Conservation (phyloP, 2,329 filamentous ascomycete species). For the Diaporthe aspalathi region DNA sequence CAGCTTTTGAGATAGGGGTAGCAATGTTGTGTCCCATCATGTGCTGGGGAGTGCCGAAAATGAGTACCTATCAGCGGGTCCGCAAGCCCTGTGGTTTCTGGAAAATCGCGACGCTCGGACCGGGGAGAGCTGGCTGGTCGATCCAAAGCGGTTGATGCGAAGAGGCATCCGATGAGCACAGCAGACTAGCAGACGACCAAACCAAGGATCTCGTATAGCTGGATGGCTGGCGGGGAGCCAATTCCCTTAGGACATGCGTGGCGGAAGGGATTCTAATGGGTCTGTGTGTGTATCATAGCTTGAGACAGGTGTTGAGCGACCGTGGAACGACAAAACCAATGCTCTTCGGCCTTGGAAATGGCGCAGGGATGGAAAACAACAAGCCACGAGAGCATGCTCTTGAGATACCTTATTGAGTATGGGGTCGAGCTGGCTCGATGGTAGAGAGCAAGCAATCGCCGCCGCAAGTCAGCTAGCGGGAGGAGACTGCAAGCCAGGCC, state of each 20-base stretch:
- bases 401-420: neutral
- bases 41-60: neutral
- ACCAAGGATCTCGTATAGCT: neutral
- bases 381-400: neutral
- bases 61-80: neutral
- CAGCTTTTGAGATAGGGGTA: neutral
- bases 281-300: neutral
- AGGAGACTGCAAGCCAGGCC: neutral
- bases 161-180: neutral
- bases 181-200: neutral
- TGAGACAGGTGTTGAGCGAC: neutral
- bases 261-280: neutral
- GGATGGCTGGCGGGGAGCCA: neutral
- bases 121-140: neutral
- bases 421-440: neutral
- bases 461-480: neutral
- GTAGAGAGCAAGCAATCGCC: neutral
- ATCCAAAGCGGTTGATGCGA: neutral
- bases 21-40: neutral
- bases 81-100: no score
- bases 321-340: neutral
- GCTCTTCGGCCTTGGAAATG: conserved; percentile 5
- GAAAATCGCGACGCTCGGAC: neutral
- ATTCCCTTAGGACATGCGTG: neutral
- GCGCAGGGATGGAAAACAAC: neutral